Base-by-base conservation (phyloP, 768 basidiomycete species). In the Suillus cothurnatus region DNA sequence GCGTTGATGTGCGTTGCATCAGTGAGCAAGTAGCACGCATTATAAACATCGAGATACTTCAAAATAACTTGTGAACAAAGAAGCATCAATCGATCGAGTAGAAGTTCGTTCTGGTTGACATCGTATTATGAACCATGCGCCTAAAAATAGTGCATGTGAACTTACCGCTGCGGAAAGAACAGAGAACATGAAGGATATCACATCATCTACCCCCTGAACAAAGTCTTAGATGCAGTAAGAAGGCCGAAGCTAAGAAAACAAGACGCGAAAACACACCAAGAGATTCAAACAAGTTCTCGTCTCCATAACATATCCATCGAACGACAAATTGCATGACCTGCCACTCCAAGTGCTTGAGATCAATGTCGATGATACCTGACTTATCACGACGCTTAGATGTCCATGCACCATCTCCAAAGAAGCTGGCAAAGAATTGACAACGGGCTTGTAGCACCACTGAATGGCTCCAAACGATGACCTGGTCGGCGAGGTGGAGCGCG, bases 401-500 rank as follows among this genome's bases (percentile, higher is more conserved):
- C 96, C 97, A 99, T 39, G 87, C 92, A 19, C 81, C 78, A 69
- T 95, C 88, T 49, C 87, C 87, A 74, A 97, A 95, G 77, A 99
- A 90, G 38, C 85, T 85, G 12, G 87, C 80, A 72, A 99, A 98
- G 70, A 97, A 91, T 3, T 86, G 84, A 28, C 91, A 95, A 1
- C 96, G 86, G 0, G 94, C 86, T 14, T 94, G 84, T n/a, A 99
- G 82, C 21, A 98, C 74, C 12, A 81, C 73, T 0, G 95, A 94
- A 73, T 97, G 90, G 2, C 85, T 85, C 58, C 73, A 77, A 9
- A 97, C 83, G 2, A 85, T 80, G 31, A 55, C 57, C 59, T 80
- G 79, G 69, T 97, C 94, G 1, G 82, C 82, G 8, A 98, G 79
- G 47, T 84, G 79, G 8, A 99, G 74, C 12, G 93, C 77, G 19